phyloP scores from a whole-genome alignment of 2,329 filamentous ascomycete species.

The Aureobasidium vineae region DNA sequence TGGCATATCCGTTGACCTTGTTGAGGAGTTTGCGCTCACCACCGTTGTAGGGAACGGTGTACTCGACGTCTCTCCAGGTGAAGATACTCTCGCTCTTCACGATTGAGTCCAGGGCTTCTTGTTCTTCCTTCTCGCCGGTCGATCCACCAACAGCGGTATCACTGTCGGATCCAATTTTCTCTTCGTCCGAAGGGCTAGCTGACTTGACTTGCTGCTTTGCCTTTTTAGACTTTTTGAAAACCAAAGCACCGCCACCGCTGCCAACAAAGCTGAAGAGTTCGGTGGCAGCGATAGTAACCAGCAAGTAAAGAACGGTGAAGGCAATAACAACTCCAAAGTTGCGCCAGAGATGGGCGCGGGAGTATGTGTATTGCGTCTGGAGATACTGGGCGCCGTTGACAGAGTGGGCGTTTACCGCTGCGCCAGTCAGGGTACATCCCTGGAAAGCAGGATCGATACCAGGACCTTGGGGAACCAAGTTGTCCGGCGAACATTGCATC shows the following conservation, averaged over 20 bases:
- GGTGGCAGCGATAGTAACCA: slow-evolving; percentile 67
- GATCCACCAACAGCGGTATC: slow-evolving; percentile 33
- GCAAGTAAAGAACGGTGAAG: slow-evolving; percentile 70
- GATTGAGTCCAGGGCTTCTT: slow-evolving; percentile 49
- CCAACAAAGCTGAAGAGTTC: slow-evolving; percentile 65
- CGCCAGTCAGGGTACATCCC: slow-evolving; percentile 62
- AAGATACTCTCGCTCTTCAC: slow-evolving; percentile 63
- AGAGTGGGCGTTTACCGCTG: slow-evolving; percentile 49
- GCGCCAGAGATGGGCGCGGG: slow-evolving; percentile 60
- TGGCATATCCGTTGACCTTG: slow-evolving; percentile 71
- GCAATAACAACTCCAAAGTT: slow-evolving; percentile 78
- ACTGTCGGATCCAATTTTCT: slow-evolving; percentile 47
- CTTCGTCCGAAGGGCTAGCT: slow-evolving; percentile 54
- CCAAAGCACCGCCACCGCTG: slow-evolving; percentile 63
- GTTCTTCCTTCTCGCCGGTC: slow-evolving; percentile 38
- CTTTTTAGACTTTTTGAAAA: slow-evolving; percentile 68
- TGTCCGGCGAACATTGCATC: slow-evolving; percentile 59
- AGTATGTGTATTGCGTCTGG: slow-evolving; percentile 56
- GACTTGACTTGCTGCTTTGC: slow-evolving; percentile 58
- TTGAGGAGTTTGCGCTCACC: slow-evolving; percentile 64
- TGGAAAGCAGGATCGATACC: slow-evolving; percentile 56
- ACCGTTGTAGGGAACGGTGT: slow-evolving; percentile 67
- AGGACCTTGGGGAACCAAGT: slow-evolving; percentile 61
- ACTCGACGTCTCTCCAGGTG: slow-evolving; percentile 69
- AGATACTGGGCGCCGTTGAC: slow-evolving; percentile 59